Base-by-base conservation (phyloP, 768 basidiomycete species). In the Baorangia bicolor region DNA sequence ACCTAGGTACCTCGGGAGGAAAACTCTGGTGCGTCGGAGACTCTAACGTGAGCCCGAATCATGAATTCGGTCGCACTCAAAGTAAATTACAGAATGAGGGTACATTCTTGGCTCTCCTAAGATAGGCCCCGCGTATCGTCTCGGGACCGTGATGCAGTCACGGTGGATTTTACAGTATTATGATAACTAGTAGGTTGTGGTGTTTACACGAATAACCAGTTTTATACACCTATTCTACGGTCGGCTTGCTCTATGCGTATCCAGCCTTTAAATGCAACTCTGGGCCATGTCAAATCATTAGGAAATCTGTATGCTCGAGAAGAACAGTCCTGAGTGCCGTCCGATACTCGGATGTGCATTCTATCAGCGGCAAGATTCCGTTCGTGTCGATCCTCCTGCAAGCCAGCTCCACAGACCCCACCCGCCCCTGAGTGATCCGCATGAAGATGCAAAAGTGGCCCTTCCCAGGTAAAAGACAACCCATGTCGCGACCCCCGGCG, bases 351-450 rank as follows among this genome's bases (percentile, higher is more conserved):
- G 18, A 8, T 7, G 3, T 27, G 16, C 58, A 52, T n/a, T 47
- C 37, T 18, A 59, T 31, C 49, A 59, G 8, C 6, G 35, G 58
- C 23, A 59, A 37, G 16, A 51, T 2, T 2, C 39, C 43, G 4
- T n/a, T 33, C 11, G 47, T 58, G 35, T 57, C 55, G n/a, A 58
- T 44, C 16, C 57, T 14, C 42, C 57, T 43, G 42, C 55, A 58
- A 38, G 46, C 16, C 30, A 57, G n/a, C 14, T 57, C 56, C 33
- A 47, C 28, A 5, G 39, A 42, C 23, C 27, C 40, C 23, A 10
- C 34, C 31, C 55, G 40, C 4, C 57, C 49, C 7, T 10, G 39
- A 4, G 45, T 5, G 30, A 59, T 33, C 23, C 35, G 57, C 51
- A 53, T 44, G 5, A 59, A 44, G 13, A 54, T 59, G 16, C 51